Percentiles rank a stretch among this genome's conserved stretches.
These are phyloP conservation scores for Chytriomyces hyalinus DNA, from an alignment of 192 early-diverging fungal species.

Conservation along the genomic window DNA sequence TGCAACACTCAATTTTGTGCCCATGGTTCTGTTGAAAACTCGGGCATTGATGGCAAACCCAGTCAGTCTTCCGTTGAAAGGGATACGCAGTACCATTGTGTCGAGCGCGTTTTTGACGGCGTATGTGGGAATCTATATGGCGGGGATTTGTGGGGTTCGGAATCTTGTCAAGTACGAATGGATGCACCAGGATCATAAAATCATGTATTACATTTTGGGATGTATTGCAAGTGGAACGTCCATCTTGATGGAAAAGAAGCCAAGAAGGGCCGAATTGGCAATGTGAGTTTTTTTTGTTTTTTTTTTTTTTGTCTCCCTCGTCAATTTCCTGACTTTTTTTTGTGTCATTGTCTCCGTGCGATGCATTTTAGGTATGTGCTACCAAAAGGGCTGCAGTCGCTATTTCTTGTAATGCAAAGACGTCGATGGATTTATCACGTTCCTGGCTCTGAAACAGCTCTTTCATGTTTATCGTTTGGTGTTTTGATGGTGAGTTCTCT, in stretches of 20 bases:
- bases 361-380: constrained; percentile 58
- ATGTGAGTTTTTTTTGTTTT: constrained; percentile 46
- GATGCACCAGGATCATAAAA: constrained; percentile 59
- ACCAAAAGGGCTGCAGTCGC: constrained; percentile 71
- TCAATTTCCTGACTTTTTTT: no score
- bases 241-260: constrained; percentile 76
- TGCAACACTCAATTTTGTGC: constrained; percentile 75
- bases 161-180: constrained; percentile 49
- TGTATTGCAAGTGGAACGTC: constrained; percentile 54
- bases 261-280: constrained; percentile 70
- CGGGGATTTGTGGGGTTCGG: constrained; percentile 69
- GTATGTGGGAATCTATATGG: constrained; percentile 70
- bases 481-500: constrained; percentile 68
- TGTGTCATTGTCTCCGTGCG: not conserved
- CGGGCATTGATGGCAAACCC: constrained; percentile 64
- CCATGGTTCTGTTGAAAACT: constrained; percentile 67
- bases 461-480: constrained; percentile 68
- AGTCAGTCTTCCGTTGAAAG: constrained; percentile 49
- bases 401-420: constrained; percentile 71
- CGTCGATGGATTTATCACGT: constrained; percentile 63
- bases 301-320: not conserved
- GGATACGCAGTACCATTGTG: constrained; percentile 59
- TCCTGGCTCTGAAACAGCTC: constrained; percentile 67
- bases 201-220: constrained; percentile 69
- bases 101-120: constrained; percentile 69